These are phyloP conservation scores for Salicornia ramosissima DNA, from an alignment of 148 eudicot species.

Conservation along the genomic window DNA sequence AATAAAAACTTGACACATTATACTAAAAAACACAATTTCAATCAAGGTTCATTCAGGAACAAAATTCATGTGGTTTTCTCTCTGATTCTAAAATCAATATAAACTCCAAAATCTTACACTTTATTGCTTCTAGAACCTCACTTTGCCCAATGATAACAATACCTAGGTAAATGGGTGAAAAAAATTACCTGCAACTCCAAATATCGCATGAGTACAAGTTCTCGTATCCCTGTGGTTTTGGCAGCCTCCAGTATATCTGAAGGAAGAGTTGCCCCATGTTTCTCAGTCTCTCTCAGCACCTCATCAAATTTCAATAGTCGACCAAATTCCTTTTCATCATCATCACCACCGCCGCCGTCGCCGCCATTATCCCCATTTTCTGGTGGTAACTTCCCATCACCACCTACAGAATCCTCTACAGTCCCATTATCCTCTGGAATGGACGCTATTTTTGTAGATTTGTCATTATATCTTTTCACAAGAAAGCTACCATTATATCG, in stretches of 20 bases:
- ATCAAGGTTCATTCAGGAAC: not conserved
- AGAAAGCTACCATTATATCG: slow-evolving; percentile 3
- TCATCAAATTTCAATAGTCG: slow-evolving; percentile 57
- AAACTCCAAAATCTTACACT: not conserved
- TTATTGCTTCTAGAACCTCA: not conserved
- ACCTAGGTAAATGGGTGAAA: not conserved
- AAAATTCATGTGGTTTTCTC: not conserved
- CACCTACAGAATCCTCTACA: slow-evolving; percentile 29
- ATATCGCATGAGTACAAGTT: slow-evolving; percentile 41
- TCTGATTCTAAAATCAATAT: not conserved
- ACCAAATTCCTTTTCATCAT: slow-evolving; percentile 52
- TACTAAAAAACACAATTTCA: not conserved
- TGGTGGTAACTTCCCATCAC: slow-evolving; percentile 26
- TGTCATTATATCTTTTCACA: slow-evolving; percentile 19
- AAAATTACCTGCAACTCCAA: slow-evolving; percentile 49
- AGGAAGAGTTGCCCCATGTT: slow-evolving; percentile 49
- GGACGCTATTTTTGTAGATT: slow-evolving; percentile 6
- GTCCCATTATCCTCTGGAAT: slow-evolving; percentile 4
- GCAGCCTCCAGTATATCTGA: slow-evolving; percentile 57
- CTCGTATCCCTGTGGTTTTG: slow-evolving; percentile 42
- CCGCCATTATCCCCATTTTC: slow-evolving; percentile 37
- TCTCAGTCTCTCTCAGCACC: slow-evolving; percentile 48
- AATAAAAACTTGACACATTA: not conserved
- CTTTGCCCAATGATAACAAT: not conserved
- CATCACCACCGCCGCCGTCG: slow-evolving; percentile 29